Base-by-base conservation (phyloP, 352 stramenopile genomes). In the Globisporangium canariense region DNA sequence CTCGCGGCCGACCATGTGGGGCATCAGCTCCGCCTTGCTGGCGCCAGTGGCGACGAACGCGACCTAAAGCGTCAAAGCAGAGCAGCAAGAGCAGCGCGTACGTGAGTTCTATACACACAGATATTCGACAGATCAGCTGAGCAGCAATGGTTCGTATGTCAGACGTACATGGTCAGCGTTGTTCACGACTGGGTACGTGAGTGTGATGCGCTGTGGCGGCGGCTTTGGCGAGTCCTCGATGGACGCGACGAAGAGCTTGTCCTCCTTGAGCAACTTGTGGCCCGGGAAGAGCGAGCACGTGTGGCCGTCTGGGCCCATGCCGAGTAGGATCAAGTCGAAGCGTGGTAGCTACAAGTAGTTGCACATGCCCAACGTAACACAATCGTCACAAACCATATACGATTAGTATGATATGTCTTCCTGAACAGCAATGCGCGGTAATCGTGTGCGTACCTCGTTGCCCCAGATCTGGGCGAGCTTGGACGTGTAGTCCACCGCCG, bases 171-270 rank as follows among this genome's bases (percentile, higher is more conserved):
- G 69, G 16, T 77, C 83, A 52, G 93, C 89, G 54, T 93, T 90
- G 74, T 98, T 98, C 38, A 99, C 78, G 34, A 98, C 87, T 10
- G 90, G 91, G 64, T 98, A 98, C 8, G 97, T 99, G 22, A 99
- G 81, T 18, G 97, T 99, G 68, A 99, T 99, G 61, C 97, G 91
- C 69, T 96, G 76, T 9, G 95, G 85, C 41, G 97, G 97, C 8
- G 96, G 97, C 83, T 99, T 99, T 20, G 97, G 97, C 32, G 97
- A 99, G 81, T 99, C 96, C 22, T 92, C 75, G 74, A 99, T 98
- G n/a, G 85, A 86, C 16, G 92, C 90, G 18, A 99, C 96, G 38
- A 93, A 91, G 32, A 86, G 70, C 58, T 70, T 74, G 16, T 75
- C 74, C 73, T 98, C 83, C 66, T 90, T 58, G n/a, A 99, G 69